Conservation (phyloP, 495 filamentous ascomycete genomes). For the Aspergillus conjunctus region DNA sequence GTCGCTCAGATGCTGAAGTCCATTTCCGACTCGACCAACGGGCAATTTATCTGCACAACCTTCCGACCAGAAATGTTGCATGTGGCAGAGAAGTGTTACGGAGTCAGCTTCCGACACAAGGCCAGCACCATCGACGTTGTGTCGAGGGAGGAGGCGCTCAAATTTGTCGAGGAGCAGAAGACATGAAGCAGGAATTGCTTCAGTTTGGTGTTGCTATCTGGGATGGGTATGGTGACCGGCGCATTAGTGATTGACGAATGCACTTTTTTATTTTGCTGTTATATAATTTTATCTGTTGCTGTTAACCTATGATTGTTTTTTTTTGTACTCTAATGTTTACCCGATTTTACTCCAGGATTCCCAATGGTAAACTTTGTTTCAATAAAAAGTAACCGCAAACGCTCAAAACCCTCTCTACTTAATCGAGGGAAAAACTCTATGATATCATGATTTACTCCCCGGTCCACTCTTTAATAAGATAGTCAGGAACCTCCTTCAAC, state of each 20-base stretch:
- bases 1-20: slow-evolving; percentile 84
- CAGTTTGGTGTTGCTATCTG: slow-evolving; percentile 3
- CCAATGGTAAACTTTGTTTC: slow-evolving; percentile 22
- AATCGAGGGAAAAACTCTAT: neutral
- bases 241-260: slow-evolving; percentile 14
- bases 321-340: slow-evolving; percentile 19
- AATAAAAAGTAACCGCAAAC: neutral
- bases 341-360: slow-evolving; percentile 25
- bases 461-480: slow-evolving; percentile 64
- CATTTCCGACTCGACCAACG: slow-evolving; percentile 61
- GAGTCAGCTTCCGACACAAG: slow-evolving; percentile 91
- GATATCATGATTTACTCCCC: slow-evolving; percentile 29
- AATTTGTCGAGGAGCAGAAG: slow-evolving; percentile 87
- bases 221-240: slow-evolving; percentile 28
- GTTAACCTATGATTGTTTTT: slow-evolving; percentile 10
- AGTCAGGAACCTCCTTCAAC: slow-evolving; percentile 61
- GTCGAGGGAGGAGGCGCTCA: slow-evolving; percentile 79
- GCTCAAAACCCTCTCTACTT: neutral
- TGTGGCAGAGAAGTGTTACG: slow-evolving; percentile 97
- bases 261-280: slow-evolving; percentile 13
- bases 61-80: slow-evolving; percentile 96
- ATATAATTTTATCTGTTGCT: slow-evolving; percentile 7
- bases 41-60: slow-evolving; percentile 88
- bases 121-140: slow-evolving; percentile 90
- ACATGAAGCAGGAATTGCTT: slow-evolving; percentile 25